These are phyloP conservation scores for Haplosporangium sp. DNA, from an alignment of 371 early-diverging fungal genomes.

Conservation along the genomic window DNA sequence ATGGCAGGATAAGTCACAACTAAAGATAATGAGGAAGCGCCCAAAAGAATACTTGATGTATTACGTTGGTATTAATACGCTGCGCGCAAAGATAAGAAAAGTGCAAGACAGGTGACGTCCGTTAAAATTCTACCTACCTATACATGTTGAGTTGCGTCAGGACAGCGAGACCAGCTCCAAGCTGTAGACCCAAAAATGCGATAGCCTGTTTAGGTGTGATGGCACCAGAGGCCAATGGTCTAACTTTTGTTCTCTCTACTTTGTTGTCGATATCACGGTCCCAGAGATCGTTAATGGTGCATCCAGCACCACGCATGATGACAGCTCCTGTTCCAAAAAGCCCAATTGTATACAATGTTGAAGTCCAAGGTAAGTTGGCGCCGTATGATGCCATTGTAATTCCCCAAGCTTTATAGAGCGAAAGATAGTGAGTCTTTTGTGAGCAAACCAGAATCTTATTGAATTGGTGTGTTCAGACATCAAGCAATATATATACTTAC, in stretches of 20 bases:
- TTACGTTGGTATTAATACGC: too few species aligned
- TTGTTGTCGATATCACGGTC: slow-evolving; percentile 89
- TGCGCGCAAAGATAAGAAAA: background rate
- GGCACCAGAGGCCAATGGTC: slow-evolving; percentile 90
- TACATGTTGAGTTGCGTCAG: slow-evolving; percentile 81
- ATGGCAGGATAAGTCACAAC: slow-evolving; percentile 93
- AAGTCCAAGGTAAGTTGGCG: slow-evolving; percentile 60
- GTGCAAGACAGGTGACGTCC: background rate
- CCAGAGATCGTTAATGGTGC: slow-evolving; percentile 98
- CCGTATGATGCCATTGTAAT: slow-evolving; percentile 85
- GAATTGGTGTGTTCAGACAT: background rate
- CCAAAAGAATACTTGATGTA: slow-evolving; percentile 75
- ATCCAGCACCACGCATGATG: slow-evolving; percentile 97
- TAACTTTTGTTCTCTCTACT: slow-evolving; percentile 85
- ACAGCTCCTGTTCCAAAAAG: slow-evolving; percentile 92
- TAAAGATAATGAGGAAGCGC: slow-evolving; percentile 82
- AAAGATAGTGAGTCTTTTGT: background rate
- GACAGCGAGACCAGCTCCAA: slow-evolving; percentile 84
- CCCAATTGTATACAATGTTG: slow-evolving; percentile 74
- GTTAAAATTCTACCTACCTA: slow-evolving; percentile 56
- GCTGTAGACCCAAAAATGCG: slow-evolving; percentile 83
- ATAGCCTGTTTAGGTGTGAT: slow-evolving; percentile 80
- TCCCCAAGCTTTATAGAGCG: slow-evolving; percentile 73
- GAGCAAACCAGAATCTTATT: background rate
- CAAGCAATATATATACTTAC: slow-evolving; percentile 52